Evolutionary conservation across 306 rosid species (phyloP), one percentile per base, ranked within the genome.

Genomic region (Prunus mume): DNA sequence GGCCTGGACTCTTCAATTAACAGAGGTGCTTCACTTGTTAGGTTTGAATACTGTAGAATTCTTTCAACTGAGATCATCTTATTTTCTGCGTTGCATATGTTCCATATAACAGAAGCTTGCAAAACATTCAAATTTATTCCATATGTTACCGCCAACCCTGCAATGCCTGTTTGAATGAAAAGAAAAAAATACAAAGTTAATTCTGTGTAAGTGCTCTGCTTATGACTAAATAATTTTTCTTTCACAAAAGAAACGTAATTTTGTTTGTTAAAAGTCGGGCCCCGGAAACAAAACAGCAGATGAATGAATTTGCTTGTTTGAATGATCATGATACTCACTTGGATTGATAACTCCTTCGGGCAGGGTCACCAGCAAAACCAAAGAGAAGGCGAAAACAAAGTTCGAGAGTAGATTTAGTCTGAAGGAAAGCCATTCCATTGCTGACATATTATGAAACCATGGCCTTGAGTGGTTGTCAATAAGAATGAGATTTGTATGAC

Each of bases 61-160:
- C 98, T 95, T 81, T 95, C 98, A 79, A 92, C 97, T 64, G 98
- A 95, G 76, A 95, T 95, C 92, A 95, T 95, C 82, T 90, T 95
- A 78, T 89, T 89, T 87, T 95, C 97, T 51, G 98, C 97, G 76
- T 92, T 90, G 81, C 98, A 95, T 67, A 95, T 88, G 86, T 92
- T 92, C 98, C 97, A 95, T 82, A 95, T 95, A 65, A 89, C 90
- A 24, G 88, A 55, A 81, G 98, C 97, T 89, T 92, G 98, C 83
- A 84, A 32, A 38, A 89, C 97, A 85, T 95, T 95, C 81, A 92
- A 66, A 82, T 90, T 95, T 84, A 95, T 95, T 68, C 98, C 98
- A 70, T 92, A 95, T 52, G 98, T 95, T 54, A 95, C 97, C 17
- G 98, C 98, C 85, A 95, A 87, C 51, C 98, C 98, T 5, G 97